Base-by-base conservation (phyloP, 169 alveolate genomes). In the Plasmodium gallinaceum region DNA sequence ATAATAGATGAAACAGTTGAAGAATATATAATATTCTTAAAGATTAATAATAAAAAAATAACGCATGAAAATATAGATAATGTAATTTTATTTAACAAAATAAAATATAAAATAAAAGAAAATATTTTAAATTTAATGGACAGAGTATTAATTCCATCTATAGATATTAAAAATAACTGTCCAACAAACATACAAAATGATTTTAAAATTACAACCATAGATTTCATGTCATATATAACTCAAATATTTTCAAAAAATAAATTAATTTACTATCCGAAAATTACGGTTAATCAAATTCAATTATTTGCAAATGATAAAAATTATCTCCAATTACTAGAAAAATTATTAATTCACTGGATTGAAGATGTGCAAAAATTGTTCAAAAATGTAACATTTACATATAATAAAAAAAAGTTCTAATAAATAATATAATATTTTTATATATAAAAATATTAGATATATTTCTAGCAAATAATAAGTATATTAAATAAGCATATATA, bases 121-220 rank as follows among this genome's bases (percentile, higher is more conserved):
- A 83, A 83, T 46, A 83, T 83, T 83, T 58, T 83, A 54, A 83
- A 54, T 32, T 68, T 83, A 66, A 83, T 83, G 91, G 91, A 83
- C 32, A 68, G 70, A 26, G 83, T 68, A 57, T 83, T 83, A 66
- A 83, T 83, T 39, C 91, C 91, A 7, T 51, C 69, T 32, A 39
- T 68, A 71, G 83, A 83, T 54, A 68, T 83, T 71, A 83, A 83
- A 83, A 68, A 45, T 39, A 83, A 64, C 18, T 83, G 73, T 7
- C 73, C 91, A 6, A 83, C 68, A 66, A 83, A 68, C 24, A 68
- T 83, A 83, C 83, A 66, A 83, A 66, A 83, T 61, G 91, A 83
- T 46, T 83, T 83, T 37, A 83, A 83, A 16, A 83, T 83, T 32
- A 83, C 80, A 6, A 83, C 91, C 20, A 68, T 83, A 24, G 91